Base-by-base conservation (phyloP, 2,329 filamentous ascomycete genomes). In the Phialophora macrospora region DNA sequence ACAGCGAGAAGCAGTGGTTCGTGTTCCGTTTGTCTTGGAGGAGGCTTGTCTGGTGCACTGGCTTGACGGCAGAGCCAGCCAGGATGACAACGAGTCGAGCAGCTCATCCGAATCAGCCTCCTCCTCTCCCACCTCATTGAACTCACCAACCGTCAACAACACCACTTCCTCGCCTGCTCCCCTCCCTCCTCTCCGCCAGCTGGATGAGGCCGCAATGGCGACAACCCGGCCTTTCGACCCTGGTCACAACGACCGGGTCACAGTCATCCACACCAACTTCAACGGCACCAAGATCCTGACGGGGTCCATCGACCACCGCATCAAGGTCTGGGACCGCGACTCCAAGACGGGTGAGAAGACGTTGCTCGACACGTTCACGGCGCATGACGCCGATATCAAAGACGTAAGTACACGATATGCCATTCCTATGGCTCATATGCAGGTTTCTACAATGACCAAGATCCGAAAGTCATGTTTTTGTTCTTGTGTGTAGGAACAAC, bases 211-310 rank as follows among this genome's bases (percentile, higher is more conserved):
- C 22, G 32, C 32, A 41, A 70, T 70, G 65, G 61, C 34, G 41
- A 57, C 66, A 58, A 54, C 63, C n/a, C 74, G 75, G 65, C 77
- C 80, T 68, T 80, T 82, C 70, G 78, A 80, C 66, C 75, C 79
- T 44, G 79, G 78, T 66, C 80, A 82, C 73, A 77, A 78, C 57
- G 80, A 96, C 76, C 84, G 95, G 52, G 90, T 96, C 59, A 88
- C 93, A 70, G 90, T 92, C 62, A 88, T 94, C 67, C 90, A 92
- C 71, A 96, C 96, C 84, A 97, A 97, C 78, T 89, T 88, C 71
- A 96, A 96, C 77, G 94, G 93, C 72, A 93, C 92, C 73, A 91
- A 93, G 72, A 93, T 94, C 82, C 91, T 93, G 49, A 95, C 93
- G 2, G 93, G 92, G 38, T 95, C 92, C 20, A 91, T 94, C 20